Base-by-base conservation (phyloP, 192 early-diverging fungal genomes). In the Linnemannia zychae region DNA sequence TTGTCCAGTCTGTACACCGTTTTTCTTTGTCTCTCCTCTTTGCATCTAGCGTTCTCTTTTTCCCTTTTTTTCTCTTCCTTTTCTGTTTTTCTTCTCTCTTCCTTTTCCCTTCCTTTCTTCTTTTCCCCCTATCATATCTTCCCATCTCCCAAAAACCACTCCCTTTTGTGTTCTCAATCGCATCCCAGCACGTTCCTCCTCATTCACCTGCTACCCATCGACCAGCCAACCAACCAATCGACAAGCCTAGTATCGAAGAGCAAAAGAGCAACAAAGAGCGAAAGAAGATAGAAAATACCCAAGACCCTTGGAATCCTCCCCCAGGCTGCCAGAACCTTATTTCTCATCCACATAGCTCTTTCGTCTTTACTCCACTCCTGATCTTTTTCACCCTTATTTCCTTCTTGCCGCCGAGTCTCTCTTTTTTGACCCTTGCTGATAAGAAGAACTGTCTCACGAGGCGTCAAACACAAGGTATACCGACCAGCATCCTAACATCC, bases 241-340 rank as follows among this genome's bases (percentile, higher is more conserved):
- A n/a, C n/a, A n/a, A n/a, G n/a, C n/a, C n/a, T n/a, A n/a, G n/a
- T n/a, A n/a, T n/a, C 52, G 50, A 52, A 52, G 18, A 28, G 22
- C 24, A 20, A 31, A 63, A 9, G 31, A 63, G 12, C 57, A 63
- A 31, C 57, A 31, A 12, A 22, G 28, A 60, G 20, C 20, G 22
- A 7, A n/a, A 24, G 53, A 28, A 24, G 53, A 60, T 60, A 22
- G 53, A 60, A 24, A 60, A 63, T 63, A 63, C 57, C 57, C 7
- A 63, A 63, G 28, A 63, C 57, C 57, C 57, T 63, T 63, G 57
- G 28, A 63, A 63, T 63, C 57, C n/a, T n/a, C n/a, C n/a, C n/a
- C 57, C 57, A 63, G 28, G 28, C 57, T 63, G 57, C 57, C 57
- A 63, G 57, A 63, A 63, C 57, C 57, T 63, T 63, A 63, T 63